Conservation (phyloP, 2,329 filamentous ascomycete species). For the Lachnellula subtilissima region DNA sequence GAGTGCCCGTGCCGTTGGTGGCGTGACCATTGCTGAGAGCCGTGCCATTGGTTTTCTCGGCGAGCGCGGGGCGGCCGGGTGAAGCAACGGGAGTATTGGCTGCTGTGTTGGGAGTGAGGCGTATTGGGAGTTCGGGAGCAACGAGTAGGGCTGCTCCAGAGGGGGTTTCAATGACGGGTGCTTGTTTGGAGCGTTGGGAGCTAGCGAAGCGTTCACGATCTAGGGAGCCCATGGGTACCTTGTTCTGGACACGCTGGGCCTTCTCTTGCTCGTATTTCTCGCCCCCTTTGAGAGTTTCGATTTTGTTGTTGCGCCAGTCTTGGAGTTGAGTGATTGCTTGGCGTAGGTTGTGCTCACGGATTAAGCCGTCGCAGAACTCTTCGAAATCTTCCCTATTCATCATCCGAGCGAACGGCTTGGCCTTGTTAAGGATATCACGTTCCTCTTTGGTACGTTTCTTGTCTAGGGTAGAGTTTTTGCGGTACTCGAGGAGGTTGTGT, state of each 20-base stretch:
- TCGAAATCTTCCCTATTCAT: slow-evolving; percentile 94
- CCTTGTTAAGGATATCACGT: slow-evolving; percentile 82
- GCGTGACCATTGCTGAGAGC: slow-evolving; percentile 42
- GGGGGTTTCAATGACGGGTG: slow-evolving; percentile 60
- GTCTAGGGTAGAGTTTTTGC: slow-evolving; percentile 82
- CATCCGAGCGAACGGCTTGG: slow-evolving; percentile 93
- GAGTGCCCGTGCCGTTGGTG: slow-evolving; percentile 34
- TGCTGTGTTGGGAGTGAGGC: slow-evolving; percentile 32
- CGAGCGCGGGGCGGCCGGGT: slow-evolving; percentile 2
- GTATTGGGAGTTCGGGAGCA: slow-evolving; percentile 70
- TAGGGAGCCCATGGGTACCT: slow-evolving; percentile 71
- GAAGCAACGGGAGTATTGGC: background rate
- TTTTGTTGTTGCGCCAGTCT: slow-evolving; percentile 83
- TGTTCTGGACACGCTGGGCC: slow-evolving; percentile 63
- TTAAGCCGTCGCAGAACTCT: slow-evolving; percentile 73
- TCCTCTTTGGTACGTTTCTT: slow-evolving; percentile 98
- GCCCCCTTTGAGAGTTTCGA: slow-evolving; percentile 78
- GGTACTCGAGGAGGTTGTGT: slow-evolving; percentile 87
- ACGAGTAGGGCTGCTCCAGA: slow-evolving; percentile 72
- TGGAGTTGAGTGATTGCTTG: slow-evolving; percentile 87
- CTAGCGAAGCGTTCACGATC: slow-evolving; percentile 74
- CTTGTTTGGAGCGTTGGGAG: slow-evolving; percentile 63
- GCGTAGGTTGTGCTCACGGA: slow-evolving; percentile 86
- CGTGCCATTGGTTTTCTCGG: slow-evolving; percentile 43
- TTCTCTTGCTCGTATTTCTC: slow-evolving; percentile 95